phyloP scores from a whole-genome alignment of 2,329 filamentous ascomycete genomes.

The Epichloe hybrida region DNA sequence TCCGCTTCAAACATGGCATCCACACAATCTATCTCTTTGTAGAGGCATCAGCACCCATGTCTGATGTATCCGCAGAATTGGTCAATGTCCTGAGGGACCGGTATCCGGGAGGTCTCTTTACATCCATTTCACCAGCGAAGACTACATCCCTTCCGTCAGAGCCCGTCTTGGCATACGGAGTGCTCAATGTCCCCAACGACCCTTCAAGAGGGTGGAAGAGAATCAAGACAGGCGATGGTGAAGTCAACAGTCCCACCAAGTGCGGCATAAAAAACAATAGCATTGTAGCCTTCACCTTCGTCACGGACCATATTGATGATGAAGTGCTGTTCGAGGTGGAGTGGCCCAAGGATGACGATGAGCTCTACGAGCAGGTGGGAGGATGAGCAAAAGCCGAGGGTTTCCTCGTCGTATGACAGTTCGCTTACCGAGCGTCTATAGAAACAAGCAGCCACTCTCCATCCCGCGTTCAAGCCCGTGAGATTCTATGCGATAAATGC shows the following conservation, averaged over 20 bases:
- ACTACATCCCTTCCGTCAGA: constrained; percentile 26
- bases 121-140: constrained; percentile 17
- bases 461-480: neutral
- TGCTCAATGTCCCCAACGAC: constrained; percentile 31
- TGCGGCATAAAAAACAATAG: constrained; percentile 33
- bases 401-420: neutral
- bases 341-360: constrained; percentile 30
- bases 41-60: constrained; percentile 42
- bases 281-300: constrained; percentile 36
- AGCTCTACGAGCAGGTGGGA: constrained; percentile 15
- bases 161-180: constrained; percentile 32
- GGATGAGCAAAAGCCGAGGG: neutral
- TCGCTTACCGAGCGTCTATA: neutral
- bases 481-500: neutral
- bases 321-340: constrained; percentile 31
- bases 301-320: constrained; percentile 25
- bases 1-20: constrained; percentile 60
- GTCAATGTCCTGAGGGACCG: constrained; percentile 42
- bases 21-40: constrained; percentile 59
- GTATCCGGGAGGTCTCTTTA: constrained; percentile 39
- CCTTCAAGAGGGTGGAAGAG: constrained; percentile 35
- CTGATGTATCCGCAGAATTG: constrained; percentile 43
- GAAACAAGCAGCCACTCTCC: neutral
- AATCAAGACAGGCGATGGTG: constrained; percentile 23
- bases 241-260: constrained; percentile 25